phyloP scores from a whole-genome alignment of 176 grass and related monocot species.

The Zea luxurians region DNA sequence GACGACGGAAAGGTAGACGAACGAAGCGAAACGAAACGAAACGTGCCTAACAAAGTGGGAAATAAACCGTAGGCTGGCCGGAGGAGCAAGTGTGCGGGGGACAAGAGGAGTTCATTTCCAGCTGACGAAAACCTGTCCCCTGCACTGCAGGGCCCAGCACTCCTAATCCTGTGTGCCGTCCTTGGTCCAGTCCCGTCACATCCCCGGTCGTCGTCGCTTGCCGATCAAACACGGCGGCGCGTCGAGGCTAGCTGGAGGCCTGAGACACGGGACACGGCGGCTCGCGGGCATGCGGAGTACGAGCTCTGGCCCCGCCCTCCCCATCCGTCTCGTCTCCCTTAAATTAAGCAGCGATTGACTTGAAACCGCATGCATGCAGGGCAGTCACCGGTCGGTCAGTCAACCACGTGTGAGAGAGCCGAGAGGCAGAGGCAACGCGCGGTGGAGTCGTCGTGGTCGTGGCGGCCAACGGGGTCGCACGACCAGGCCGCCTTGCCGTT shows the following conservation, averaged over 20 bases:
- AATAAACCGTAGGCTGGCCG: slow-evolving; percentile 12
- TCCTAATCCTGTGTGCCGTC: background rate
- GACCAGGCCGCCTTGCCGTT: background rate
- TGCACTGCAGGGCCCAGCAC: background rate
- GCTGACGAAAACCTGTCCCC: slow-evolving; percentile 12
- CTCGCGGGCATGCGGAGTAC: background rate
- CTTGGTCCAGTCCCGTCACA: background rate
- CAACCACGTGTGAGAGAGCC: slow-evolving; percentile 2
- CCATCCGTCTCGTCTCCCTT: background rate
- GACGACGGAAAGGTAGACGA: background rate
- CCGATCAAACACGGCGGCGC: slow-evolving; percentile 33
- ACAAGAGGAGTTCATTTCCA: slow-evolving; percentile 4
- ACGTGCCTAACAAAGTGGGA: slow-evolving; percentile 34
- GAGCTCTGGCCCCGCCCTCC: background rate
- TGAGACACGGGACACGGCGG: background rate
- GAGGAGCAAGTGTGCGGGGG: slow-evolving; percentile 25
- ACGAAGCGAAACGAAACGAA: background rate
- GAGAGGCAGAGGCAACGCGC: too few relatives aligned
- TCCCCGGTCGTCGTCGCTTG: background rate
- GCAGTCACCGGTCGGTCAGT: background rate
- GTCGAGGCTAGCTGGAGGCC: background rate
- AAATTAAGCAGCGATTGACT: background rate
- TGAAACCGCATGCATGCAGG: background rate
- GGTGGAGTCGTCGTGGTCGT: slow-evolving; percentile 21
- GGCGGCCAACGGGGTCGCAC: background rate